These are phyloP conservation scores for Xylaria cubensis DNA, from an alignment of 495 filamentous ascomycete species.

Conservation along the genomic window DNA sequence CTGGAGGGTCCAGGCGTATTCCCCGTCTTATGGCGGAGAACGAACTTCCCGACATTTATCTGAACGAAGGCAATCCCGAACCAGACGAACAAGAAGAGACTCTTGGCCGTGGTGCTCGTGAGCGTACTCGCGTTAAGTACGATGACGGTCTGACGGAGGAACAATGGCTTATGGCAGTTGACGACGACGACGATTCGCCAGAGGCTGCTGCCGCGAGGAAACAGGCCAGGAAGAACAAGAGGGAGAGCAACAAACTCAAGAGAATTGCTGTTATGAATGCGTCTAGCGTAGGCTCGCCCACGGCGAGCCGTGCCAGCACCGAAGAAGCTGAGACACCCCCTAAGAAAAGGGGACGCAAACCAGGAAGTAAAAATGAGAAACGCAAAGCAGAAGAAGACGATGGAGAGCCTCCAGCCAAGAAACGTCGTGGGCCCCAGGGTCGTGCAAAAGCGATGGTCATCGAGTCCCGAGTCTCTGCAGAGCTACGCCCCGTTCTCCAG, in stretches of 20 bases:
- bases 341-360: constrained; percentile 81
- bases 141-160: constrained; percentile 98
- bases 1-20: constrained; percentile 61
- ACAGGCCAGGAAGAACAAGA: constrained; percentile 78
- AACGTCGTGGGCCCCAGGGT: constrained; percentile 69
- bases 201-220: constrained; percentile 93
- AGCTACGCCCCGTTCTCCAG: constrained; percentile 70
- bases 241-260: constrained; percentile 76
- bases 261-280: constrained; percentile 51
- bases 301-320: constrained; percentile 78
- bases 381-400: constrained; percentile 88
- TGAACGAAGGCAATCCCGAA: constrained; percentile 84
- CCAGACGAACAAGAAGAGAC: constrained; percentile 75
- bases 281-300: constrained; percentile 73
- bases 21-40: constrained; percentile 85
- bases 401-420: constrained; percentile 79
- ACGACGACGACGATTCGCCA: constrained; percentile 92
- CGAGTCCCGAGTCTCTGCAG: constrained; percentile 45
- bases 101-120: constrained; percentile 88
- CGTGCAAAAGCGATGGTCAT: constrained; percentile 64
- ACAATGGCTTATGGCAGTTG: constrained; percentile 92
- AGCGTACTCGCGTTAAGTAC: constrained; percentile 91
- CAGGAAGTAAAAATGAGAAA: constrained; percentile 72
- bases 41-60: constrained; percentile 92
- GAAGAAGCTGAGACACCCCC: constrained; percentile 67